Conservation (phyloP, 352 stramenopile species). For the Pythium apleroticum region DNA sequence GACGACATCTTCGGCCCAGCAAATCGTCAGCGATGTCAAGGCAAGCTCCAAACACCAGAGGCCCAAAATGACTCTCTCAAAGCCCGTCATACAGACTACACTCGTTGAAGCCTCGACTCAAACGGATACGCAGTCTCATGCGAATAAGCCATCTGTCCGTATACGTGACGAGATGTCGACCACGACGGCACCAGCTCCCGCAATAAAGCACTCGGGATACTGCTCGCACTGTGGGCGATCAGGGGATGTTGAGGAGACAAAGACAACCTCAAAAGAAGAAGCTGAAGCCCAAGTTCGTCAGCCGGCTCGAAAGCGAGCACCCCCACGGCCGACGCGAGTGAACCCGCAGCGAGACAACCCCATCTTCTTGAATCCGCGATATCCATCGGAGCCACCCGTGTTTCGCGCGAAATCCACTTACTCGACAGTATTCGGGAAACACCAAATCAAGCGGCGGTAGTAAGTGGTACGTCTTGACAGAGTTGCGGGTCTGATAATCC, state of each 20-base stretch:
- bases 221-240: constrained; percentile 18
- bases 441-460: constrained; percentile 9
- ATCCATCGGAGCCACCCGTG: constrained; percentile 38
- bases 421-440: constrained; percentile 29
- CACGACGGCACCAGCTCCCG: background rate
- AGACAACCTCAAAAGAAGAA: constrained; percentile 3
- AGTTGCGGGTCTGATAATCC: background rate
- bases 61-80: too few relatives aligned
- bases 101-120: constrained; percentile 9
- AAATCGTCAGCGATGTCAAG: too few relatives aligned
- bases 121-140: constrained; percentile 4
- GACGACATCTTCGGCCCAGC: too few relatives aligned
- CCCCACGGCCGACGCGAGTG: background rate
- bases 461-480: background rate
- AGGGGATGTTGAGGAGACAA: constrained; percentile 1
- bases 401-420: constrained; percentile 50
- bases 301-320: background rate
- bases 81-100: background rate
- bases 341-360: constrained; percentile 33
- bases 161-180: background rate
- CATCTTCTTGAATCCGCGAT: constrained; percentile 49
- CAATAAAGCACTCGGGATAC: background rate
- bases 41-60: too few relatives aligned
- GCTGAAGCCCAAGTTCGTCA: background rate
- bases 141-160: background rate